A percentile compares a stretch with the other conserved stretches of the same genome.
These are phyloP conservation scores for Sporisorium sorghi DNA, from an alignment of 1,284 basidiomycete species.

Conservation along the genomic window DNA sequence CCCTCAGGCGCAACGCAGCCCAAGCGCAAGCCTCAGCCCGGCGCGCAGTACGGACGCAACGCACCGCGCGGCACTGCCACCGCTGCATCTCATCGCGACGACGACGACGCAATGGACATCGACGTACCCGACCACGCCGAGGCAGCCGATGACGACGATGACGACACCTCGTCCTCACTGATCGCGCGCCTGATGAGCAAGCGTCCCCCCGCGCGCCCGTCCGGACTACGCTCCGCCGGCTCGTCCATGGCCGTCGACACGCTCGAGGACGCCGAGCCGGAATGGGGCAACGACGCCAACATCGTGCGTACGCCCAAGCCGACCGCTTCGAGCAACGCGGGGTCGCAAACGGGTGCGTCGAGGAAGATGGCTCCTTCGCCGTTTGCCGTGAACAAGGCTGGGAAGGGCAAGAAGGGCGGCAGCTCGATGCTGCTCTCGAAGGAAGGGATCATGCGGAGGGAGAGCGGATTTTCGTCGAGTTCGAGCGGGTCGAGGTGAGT, in stretches of 20 bases:
- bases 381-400: not conserved
- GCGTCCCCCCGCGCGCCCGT: not conserved
- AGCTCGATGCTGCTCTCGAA: constrained; percentile 27
- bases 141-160: constrained; percentile 12
- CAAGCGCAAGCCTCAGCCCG: constrained; percentile 4
- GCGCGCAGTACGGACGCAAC: constrained; percentile 27
- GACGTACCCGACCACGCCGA: constrained; percentile 3
- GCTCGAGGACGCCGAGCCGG: constrained; percentile 44
- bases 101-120: constrained; percentile 13
- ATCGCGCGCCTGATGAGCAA: constrained; percentile 20
- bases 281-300: constrained; percentile 51
- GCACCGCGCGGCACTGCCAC: not conserved
- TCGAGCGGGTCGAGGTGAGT: constrained; percentile 8
- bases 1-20: not conserved
- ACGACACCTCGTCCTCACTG: constrained; percentile 12
- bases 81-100: not conserved
- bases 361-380: not conserved
- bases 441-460: constrained; percentile 36
- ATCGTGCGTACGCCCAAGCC: constrained; percentile 42
- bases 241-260: constrained; percentile 17
- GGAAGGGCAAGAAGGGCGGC: not conserved
- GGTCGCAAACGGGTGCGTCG: not conserved
- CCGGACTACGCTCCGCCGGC: not conserved
- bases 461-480: constrained; percentile 28
- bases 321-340: constrained; percentile 7